These are phyloP conservation scores for Cyphellophora attinorum DNA, from an alignment of 2,329 filamentous ascomycete genomes.

Conservation along the genomic window DNA sequence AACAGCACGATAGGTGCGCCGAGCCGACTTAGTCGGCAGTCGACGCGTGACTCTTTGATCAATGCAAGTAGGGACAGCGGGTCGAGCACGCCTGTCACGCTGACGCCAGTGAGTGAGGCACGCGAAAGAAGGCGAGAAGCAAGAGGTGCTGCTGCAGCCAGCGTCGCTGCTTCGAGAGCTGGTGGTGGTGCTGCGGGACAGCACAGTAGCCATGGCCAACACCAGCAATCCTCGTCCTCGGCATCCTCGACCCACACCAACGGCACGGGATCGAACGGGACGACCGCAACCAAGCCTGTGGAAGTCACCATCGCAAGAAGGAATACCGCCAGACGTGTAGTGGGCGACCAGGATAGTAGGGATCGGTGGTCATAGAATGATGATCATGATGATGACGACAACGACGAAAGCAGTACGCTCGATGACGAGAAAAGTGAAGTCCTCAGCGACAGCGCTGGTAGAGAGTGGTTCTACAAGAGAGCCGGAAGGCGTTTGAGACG, in stretches of 20 bases:
- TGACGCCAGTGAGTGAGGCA: slow-evolving; percentile 15
- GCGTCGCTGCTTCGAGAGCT: slow-evolving; percentile 2
- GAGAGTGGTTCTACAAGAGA: too few species aligned
- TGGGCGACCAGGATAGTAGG: slow-evolving; percentile 5
- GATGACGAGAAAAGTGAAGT: too few species aligned
- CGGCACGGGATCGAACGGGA: too few species aligned
- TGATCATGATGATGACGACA: too few species aligned
- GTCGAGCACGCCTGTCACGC: slow-evolving; percentile 6
- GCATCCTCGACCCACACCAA: too few species aligned
- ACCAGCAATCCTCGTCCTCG: too few species aligned
- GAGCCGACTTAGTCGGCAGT: slow-evolving; percentile 14
- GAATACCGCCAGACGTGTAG: slow-evolving; percentile 9
- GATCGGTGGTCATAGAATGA: slow-evolving; percentile 9
- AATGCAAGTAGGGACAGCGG: slow-evolving; percentile 9
- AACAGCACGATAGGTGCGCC: slow-evolving; percentile 5
- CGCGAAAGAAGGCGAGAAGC: slow-evolving; percentile 5
- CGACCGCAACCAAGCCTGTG: slow-evolving; percentile 7
- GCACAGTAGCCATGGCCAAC: too few species aligned
- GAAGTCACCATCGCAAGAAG: slow-evolving; percentile 13
- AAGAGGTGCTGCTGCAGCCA: slow-evolving; percentile 1
- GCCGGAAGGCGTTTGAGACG: too few species aligned
- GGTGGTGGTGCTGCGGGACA: too few species aligned
- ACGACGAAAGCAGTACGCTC: too few species aligned
- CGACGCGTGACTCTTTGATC: slow-evolving; percentile 17
- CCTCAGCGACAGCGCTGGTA: too few species aligned